Base-by-base conservation (phyloP, 2,329 filamentous ascomycete species). In the Lizonia empirigonia region DNA sequence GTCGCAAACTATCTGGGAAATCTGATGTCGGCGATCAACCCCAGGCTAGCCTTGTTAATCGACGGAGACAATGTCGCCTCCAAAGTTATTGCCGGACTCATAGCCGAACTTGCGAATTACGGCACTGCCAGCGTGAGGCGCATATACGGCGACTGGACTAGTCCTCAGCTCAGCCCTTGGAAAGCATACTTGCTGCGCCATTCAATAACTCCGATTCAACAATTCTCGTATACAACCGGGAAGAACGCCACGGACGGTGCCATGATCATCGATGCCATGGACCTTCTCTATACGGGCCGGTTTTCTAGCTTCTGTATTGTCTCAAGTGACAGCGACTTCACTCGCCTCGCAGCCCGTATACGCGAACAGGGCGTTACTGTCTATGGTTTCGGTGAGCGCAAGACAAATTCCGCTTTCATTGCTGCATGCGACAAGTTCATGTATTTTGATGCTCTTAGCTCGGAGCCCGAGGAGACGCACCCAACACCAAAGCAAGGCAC, bases 221-320 rank as follows among this genome's bases (percentile, higher is more conserved):
- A 68, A 38, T 67, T 67, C 30, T 63, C 65, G 4, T 69, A 69
- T 41, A 70, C 66, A 1, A 65, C 55, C 1, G 60, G 62, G 12
- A 69, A 69, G 46, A 69, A 69, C 16, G 60, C 67, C 27, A 70
- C 63, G 2, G 62, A 70, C 26, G 63, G 63, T 16, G 65, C 63
- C 4, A 71, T 72, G 68, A 71, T 72, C 36, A 71, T 69, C 22
- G 62, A 72, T 33, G 67, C 68, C 19, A 73, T 71, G 68, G 68
- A 71, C 45, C 53, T 72, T 7, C 53, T 72, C 4, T 69, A 70
- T 52, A 69, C 65, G 12, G 60, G 57, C 18, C 62, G 65, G 19
- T 69, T 68, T 42, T 60, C 64, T 29, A 61, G 63, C 16, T 72
- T 71, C 49, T 72, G 68, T 48, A 44, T 71, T 23, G 68, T 70